Conservation (phyloP, 768 basidiomycete genomes). For the Boletus vinaceobasis region DNA sequence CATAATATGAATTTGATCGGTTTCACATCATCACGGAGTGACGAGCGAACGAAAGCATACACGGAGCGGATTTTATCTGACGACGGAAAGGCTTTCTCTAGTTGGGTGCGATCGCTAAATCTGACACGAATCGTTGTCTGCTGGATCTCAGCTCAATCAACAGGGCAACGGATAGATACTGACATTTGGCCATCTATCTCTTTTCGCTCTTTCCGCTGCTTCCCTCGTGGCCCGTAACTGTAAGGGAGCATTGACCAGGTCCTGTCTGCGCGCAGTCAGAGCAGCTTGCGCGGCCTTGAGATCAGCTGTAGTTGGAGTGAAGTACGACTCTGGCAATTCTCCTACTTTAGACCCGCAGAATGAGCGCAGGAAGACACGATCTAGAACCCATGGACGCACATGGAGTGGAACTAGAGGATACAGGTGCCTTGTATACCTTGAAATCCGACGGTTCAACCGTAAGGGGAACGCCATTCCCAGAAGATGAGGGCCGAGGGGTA, state of each 20-base stretch:
- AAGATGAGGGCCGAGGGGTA: conserved; percentile 11
- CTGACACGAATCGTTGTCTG: conserved; percentile 81
- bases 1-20: conserved; percentile 82
- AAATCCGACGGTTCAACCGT: conserved; percentile 27
- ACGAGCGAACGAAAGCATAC: conserved; percentile 78
- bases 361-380: conserved; percentile 4
- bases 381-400: conserved; percentile 31
- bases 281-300: conserved; percentile 64
- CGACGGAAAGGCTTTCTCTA: conserved; percentile 78
- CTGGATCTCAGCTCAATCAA: conserved; percentile 11
- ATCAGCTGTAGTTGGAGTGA: conserved; percentile 68
- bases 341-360: conserved; percentile 29
- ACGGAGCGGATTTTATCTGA: conserved; percentile 75
- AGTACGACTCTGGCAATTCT: conserved; percentile 69
- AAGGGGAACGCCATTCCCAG: background rate
- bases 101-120: conserved; percentile 76
- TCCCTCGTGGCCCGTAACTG: conserved; percentile 63
- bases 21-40: conserved; percentile 71
- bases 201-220: conserved; percentile 54
- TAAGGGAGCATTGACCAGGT: conserved; percentile 68
- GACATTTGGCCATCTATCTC: conserved; percentile 72
- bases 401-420: conserved; percentile 24
- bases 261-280: conserved; percentile 56
- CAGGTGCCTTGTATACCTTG: conserved; percentile 49
- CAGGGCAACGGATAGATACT: background rate